Evolutionary conservation across 306 rosid species (phyloP).

Genomic region (Neltuma alba): DNA sequence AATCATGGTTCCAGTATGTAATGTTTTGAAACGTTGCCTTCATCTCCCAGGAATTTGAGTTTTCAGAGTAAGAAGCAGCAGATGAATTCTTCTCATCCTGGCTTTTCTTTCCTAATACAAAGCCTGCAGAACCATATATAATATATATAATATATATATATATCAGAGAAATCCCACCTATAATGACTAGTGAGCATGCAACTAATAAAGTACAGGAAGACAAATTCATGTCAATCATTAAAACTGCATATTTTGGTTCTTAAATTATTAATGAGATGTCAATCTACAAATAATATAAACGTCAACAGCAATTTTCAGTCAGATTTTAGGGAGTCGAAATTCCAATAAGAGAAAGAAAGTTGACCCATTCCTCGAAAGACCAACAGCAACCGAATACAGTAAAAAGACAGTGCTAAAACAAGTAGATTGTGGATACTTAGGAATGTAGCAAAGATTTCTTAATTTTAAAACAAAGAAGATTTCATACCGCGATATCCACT

Average conservation of each 20-base stretch:
- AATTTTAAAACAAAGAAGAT: not conserved
- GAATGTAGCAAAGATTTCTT: not conserved
- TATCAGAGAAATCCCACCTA: not conserved
- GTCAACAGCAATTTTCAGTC: not conserved
- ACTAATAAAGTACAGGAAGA: not conserved
- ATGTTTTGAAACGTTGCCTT: slow-evolving; percentile 60
- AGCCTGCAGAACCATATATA: slow-evolving; percentile 51
- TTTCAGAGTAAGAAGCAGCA: slow-evolving; percentile 28
- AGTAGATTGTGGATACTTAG: not conserved
- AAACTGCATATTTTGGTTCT: not conserved
- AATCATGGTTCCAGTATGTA: slow-evolving; percentile 88
- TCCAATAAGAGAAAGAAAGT: not conserved
- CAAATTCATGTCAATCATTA: not conserved
- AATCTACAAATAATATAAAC: not conserved
- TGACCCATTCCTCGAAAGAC: not conserved
- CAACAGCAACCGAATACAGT: not conserved
- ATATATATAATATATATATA: no score
- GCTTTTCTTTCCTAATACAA: slow-evolving; percentile 59
- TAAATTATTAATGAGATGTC: no score
- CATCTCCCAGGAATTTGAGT: slow-evolving; percentile 55
- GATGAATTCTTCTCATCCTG: slow-evolving; percentile 43
- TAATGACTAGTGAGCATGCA: not conserved
- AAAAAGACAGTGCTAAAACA: no score
- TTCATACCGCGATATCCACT: slow-evolving; percentile 63
- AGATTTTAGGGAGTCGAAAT: not conserved